phyloP scores from a whole-genome alignment of 495 filamentous ascomycete species.

The Podospora didyma region DNA sequence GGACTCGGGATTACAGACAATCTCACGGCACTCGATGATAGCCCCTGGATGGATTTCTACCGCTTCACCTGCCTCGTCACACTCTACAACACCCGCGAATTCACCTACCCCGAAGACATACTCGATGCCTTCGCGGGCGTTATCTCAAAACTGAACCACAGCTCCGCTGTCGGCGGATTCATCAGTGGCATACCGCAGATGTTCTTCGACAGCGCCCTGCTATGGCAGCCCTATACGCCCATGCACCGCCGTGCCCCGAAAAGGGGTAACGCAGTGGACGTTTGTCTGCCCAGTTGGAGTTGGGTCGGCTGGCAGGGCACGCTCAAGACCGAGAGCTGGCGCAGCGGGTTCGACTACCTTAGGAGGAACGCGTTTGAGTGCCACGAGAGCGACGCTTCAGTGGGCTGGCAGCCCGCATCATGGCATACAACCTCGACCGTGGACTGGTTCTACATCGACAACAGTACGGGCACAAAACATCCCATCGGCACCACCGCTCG shows the following conservation, averaged over 20 bases:
- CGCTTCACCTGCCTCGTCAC: neutral
- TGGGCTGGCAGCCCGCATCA: neutral
- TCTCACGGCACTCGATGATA: neutral
- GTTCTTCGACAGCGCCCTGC: slow-evolving; percentile 1
- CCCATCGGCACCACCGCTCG: neutral
- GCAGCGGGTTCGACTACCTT: neutral
- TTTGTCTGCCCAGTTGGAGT: neutral
- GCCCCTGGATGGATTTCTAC: neutral
- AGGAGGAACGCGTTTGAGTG: neutral
- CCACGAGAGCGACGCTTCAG: neutral
- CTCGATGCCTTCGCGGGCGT: neutral
- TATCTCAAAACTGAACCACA: neutral
- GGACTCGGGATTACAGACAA: neutral
- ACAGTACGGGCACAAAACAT: neutral
- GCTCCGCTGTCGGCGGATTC: neutral
- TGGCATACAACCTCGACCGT: neutral
- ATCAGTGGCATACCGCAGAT: neutral
- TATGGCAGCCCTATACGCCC: neutral
- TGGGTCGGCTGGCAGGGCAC: neutral
- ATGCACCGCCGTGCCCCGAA: neutral
- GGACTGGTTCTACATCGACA: neutral
- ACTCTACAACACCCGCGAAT: neutral
- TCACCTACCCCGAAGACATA: neutral
- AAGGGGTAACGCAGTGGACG: neutral
- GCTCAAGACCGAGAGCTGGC: neutral